Percentiles rank a stretch among this genome's conserved stretches.
Evolutionary conservation across 2,329 filamentous ascomycete species (phyloP).

Genomic region (Teratosphaeriaceae sp.): DNA sequence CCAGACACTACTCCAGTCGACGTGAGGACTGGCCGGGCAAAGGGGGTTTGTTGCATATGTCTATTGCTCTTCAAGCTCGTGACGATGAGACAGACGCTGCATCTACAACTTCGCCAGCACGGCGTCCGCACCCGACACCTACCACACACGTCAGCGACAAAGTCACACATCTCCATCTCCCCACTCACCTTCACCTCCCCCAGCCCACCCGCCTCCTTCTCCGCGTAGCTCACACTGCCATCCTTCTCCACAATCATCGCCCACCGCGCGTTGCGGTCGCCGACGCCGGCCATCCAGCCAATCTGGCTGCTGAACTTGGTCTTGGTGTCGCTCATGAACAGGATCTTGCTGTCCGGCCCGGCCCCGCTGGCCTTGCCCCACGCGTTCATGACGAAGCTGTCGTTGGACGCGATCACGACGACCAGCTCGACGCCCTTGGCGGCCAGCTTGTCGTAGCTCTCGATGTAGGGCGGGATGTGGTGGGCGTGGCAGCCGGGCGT

Average conservation of each 20-base stretch:
- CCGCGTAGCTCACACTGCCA: conserved; percentile 76
- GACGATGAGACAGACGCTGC: too few relatives aligned
- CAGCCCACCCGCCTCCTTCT: conserved; percentile 58
- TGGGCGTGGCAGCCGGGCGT: conserved; percentile 77
- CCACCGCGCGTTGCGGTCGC: conserved; percentile 70
- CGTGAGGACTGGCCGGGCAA: too few relatives aligned
- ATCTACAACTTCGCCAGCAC: conserved; percentile 21
- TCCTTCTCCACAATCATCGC: conserved; percentile 71
- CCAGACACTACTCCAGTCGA: too few relatives aligned
- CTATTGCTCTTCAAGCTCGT: too few relatives aligned
- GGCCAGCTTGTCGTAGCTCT: conserved; percentile 63
- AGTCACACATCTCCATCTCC: not conserved
- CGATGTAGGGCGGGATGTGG: conserved; percentile 53
- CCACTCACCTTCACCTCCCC: conserved; percentile 42
- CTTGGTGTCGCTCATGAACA: conserved; percentile 71
- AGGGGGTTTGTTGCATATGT: not conserved
- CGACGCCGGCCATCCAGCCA: conserved; percentile 63
- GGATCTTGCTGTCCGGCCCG: conserved; percentile 62
- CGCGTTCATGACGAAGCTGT: conserved; percentile 65
- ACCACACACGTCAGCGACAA: not conserved
- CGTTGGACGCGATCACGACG: conserved; percentile 72
- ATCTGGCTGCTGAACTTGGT: conserved; percentile 66
- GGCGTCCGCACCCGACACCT: conserved; percentile 22
- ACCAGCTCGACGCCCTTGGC: conserved; percentile 77
- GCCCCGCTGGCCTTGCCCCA: conserved; percentile 74